Evolutionary conservation across 2,329 filamentous ascomycete genomes (phyloP), one percentile per base, ranked within the genome.

Genomic region (Ophiostoma perfectum): DNA sequence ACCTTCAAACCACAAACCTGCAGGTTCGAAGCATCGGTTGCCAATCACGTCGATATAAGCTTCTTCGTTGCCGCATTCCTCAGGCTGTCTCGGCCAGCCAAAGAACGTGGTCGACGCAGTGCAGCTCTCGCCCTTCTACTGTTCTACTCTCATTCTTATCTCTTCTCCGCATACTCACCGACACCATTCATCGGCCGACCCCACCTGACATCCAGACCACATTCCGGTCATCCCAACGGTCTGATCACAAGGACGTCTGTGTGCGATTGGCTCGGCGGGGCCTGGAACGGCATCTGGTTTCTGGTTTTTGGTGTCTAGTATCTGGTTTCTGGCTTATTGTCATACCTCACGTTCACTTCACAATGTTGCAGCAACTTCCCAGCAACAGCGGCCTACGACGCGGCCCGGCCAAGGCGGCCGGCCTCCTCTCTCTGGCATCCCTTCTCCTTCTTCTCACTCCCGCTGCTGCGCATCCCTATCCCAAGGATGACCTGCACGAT

Each of bases 401-500:
- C 27, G 27, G 27, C 64, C 18, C 49, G 39, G 63, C 68, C 39
- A 27, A 11, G 47, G 39, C 38, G 18, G 42, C 55, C 65, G 41
- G 42, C 62, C 14, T 65, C 38, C 9, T 47, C 44, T 42, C 70
- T 69, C 60, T 67, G 8, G 66, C 60, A 63, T 18, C 60, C 14
- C 38, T 67, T 4, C 47, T 67, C 12, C 67, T 70, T 49, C 49
- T 69, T 5, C 27, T 63, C 45, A 42, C 47, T 72, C 73, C 76
- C 72, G 70, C 74, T 74, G 74, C 75, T 71, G 84, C 84, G 18
- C 75, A 77, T 38, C 85, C 86, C 0, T 83, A 80, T 69, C 83
- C 83, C 58, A 80, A 78, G 73, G 81, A 85, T 72, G 78, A 79
- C 70, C 74, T 83, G 42, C 80, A 82, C 73, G 81, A 81, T 73